These are phyloP conservation scores for Herpetomonas muscarum DNA, from an alignment of 208 protist genomes.

Conservation along the genomic window DNA sequence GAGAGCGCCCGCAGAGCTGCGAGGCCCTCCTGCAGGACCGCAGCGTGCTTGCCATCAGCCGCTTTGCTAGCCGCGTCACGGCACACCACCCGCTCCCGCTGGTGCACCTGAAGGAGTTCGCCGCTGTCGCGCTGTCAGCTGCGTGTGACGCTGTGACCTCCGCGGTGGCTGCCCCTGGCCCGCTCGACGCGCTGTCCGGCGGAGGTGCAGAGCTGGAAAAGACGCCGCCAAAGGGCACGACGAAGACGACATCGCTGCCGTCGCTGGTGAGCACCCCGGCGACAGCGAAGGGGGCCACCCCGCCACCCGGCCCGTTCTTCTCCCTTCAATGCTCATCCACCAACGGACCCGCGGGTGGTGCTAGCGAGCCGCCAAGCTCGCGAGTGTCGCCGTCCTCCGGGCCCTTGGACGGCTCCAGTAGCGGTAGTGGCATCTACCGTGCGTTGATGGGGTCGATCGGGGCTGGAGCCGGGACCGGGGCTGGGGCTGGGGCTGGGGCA, in stretches of 20 bases:
- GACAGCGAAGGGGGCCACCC: background rate
- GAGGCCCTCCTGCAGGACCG: conserved; percentile 39
- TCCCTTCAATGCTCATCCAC: too few relatives aligned
- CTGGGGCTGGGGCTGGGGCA: background rate
- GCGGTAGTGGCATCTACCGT: background rate
- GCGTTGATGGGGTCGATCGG: background rate
- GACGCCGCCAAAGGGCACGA: background rate
- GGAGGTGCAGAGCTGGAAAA: too few relatives aligned
- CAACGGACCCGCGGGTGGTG: conserved; percentile 6
- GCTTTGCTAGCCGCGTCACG: conserved; percentile 30
- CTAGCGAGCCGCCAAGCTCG: conserved; percentile 18
- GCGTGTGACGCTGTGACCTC: background rate
- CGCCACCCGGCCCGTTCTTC: too few relatives aligned
- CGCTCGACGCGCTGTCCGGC: background rate
- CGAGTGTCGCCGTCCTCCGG: conserved; percentile 16
- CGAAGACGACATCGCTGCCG: too few relatives aligned
- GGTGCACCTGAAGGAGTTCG: conserved; percentile 46
- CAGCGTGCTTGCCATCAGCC: conserved; percentile 28
- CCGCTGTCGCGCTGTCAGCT: conserved; percentile 13
- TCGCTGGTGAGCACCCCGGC: too few relatives aligned
- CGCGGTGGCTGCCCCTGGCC: background rate
- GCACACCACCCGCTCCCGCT: conserved; percentile 46
- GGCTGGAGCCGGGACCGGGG: background rate
- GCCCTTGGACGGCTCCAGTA: conserved; percentile 10
- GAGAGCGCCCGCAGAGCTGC: conserved; percentile 31